Conservation (phyloP, 371 early-diverging fungal species). For the Apophysomyces elegans region DNA sequence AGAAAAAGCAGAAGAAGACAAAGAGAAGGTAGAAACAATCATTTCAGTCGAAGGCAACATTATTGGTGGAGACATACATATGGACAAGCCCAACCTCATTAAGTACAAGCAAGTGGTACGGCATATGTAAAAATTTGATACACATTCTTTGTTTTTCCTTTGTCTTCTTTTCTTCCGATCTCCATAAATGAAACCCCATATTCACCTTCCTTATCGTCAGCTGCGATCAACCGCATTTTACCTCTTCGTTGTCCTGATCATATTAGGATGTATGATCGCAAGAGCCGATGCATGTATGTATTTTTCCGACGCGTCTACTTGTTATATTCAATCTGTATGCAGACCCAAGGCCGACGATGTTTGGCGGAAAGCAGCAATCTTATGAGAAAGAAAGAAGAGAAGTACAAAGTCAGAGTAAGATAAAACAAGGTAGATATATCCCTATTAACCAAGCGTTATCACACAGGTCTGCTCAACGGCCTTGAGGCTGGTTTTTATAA, state of each 20-base stretch:
- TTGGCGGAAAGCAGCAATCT: not conserved
- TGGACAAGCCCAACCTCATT: conserved; percentile 7
- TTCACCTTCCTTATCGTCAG: not conserved
- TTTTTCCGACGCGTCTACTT: not conserved
- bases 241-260: not conserved
- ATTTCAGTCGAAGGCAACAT: not conserved
- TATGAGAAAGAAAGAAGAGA: not conserved
- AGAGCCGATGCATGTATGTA: not conserved
- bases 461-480: too few relatives aligned
- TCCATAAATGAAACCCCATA: conserved; percentile 2
- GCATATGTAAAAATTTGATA: conserved; percentile 13
- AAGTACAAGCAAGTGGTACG: conserved; percentile 15
- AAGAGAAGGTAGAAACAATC: not conserved
- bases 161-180: conserved; percentile 6
- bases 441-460: too few relatives aligned
- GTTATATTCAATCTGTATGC: not conserved
- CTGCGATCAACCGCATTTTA: not conserved
- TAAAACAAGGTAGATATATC: not conserved
- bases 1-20: not conserved
- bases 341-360: not conserved
- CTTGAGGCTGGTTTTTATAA: too few relatives aligned
- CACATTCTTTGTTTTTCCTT: not conserved
- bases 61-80: not conserved
- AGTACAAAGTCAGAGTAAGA: not conserved
- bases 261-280: not conserved